These are phyloP conservation scores for Leishmania amazonensis DNA, from an alignment of 208 protist genomes.

Conservation along the genomic window DNA sequence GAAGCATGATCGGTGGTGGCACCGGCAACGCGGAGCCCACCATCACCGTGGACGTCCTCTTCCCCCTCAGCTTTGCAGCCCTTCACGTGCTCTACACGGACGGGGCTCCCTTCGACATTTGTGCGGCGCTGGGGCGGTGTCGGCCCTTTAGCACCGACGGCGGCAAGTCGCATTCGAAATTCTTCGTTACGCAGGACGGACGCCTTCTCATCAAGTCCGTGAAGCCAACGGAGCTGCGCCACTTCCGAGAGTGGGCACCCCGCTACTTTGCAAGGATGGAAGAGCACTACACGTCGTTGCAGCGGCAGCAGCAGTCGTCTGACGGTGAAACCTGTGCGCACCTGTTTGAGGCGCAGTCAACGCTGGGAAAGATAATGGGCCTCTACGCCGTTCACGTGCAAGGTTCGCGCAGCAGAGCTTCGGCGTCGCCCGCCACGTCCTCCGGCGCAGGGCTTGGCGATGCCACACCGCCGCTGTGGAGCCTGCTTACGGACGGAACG, in stretches of 20 bases:
- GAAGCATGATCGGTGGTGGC: background rate
- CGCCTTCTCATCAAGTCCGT: constrained; percentile 77
- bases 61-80: constrained; percentile 53
- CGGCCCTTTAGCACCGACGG: constrained; percentile 51
- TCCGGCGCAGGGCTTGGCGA: background rate
- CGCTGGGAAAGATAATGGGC: constrained; percentile 33
- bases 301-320: background rate
- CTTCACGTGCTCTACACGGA: constrained; percentile 59
- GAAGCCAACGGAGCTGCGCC: constrained; percentile 67
- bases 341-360: constrained; percentile 10
- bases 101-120: constrained; percentile 36
- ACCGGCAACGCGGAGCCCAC: constrained; percentile 1
- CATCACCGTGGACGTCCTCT: constrained; percentile 66
- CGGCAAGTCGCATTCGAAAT: constrained; percentile 72
- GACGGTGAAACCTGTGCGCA: background rate
- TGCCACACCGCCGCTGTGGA: constrained; percentile 7
- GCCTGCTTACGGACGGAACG: constrained; percentile 26
- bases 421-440: background rate
- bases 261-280: constrained; percentile 71
- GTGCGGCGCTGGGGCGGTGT: constrained; percentile 58
- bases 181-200: constrained; percentile 69
- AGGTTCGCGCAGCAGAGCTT: constrained; percentile 9
- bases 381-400: constrained; percentile 35
- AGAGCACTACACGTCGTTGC: constrained; percentile 18
- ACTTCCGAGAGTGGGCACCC: constrained; percentile 60